A percentile compares a stretch with the other conserved stretches of the same genome.
Conservation (phyloP, 2,329 filamentous ascomycete species). For the Aspergillus unguis region DNA sequence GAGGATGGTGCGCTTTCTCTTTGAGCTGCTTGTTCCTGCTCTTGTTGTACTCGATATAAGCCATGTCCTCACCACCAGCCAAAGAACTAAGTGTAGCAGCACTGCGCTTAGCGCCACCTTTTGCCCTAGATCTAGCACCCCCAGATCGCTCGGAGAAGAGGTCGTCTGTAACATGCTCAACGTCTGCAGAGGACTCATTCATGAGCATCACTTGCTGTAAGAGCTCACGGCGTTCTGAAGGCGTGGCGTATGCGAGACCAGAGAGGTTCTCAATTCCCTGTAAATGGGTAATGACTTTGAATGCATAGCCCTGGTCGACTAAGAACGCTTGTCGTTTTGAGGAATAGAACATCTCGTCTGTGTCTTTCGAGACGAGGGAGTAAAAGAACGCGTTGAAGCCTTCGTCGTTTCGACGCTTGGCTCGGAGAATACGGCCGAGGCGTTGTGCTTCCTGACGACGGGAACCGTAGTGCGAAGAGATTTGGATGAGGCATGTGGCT, state of each 20-base stretch:
- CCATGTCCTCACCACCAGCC: slow-evolving; percentile 93
- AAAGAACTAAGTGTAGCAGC: slow-evolving; percentile 82
- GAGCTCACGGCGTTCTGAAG: slow-evolving; percentile 77
- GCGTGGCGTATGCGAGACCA: slow-evolving; percentile 73
- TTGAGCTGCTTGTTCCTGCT: slow-evolving; percentile 65
- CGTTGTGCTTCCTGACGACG: slow-evolving; percentile 95
- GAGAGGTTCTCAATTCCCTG: slow-evolving; percentile 84
- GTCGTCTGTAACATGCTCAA: slow-evolving; percentile 68
- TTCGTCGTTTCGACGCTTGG: slow-evolving; percentile 93
- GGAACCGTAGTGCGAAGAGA: slow-evolving; percentile 95
- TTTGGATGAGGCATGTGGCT: slow-evolving; percentile 94
- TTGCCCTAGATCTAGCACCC: slow-evolving; percentile 44
- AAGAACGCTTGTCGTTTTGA: slow-evolving; percentile 95
- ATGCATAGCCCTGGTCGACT: slow-evolving; percentile 96
- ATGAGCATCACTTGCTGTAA: slow-evolving; percentile 86
- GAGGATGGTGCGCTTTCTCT: slow-evolving; percentile 58
- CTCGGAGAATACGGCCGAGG: slow-evolving; percentile 85
- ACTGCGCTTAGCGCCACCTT: slow-evolving; percentile 67
- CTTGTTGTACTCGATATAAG: slow-evolving; percentile 84
- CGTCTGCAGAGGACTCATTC: slow-evolving; percentile 69
- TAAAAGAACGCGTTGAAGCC: slow-evolving; percentile 99
- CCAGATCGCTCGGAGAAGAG: slow-evolving; percentile 59
- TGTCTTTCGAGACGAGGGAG: slow-evolving; percentile 94
- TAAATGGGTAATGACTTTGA: slow-evolving; percentile 96
- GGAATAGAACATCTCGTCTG: slow-evolving; percentile 96